Base-by-base conservation (phyloP, 768 basidiomycete genomes). In the Postia placenta region DNA sequence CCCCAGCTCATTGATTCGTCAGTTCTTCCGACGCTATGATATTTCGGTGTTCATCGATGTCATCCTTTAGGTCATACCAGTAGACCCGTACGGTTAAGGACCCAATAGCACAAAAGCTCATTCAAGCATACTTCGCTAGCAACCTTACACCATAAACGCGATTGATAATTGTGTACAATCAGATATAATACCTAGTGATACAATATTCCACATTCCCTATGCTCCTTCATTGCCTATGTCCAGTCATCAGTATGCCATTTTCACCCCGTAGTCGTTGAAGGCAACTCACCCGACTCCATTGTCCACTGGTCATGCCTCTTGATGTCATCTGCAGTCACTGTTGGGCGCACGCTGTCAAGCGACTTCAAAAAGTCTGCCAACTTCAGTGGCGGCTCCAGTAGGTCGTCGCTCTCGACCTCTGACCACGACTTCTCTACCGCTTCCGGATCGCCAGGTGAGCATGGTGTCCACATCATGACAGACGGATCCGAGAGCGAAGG, bases 361-460 rank as follows among this genome's bases (percentile, higher is more conserved):
- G 87, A 83, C 60, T 85, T 85, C 62, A 94, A 58, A 62, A 97
- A 97, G 64, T 96, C 93, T 9, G 68, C 72, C 26, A 90, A 46
- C 49, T 71, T 81, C 64, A 98, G 70, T 45, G 85, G 77, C 1
- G 96, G 95, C 64, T 98, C 95, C n/a, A 83, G 72, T 33, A 97
- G 71, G 63, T 96, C 90, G 47, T 97, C 88, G 2, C 86, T 84
- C 38, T 83, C 83, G 37, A 99, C 74, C 48, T 88, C 87, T 19
- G 87, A 79, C 95, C 95, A 97, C 4, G 81, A 71, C 73, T 86
- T 92, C 70, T 98, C 95, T 43, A 80, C 72, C 0, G 89, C 93
- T 0, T 80, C 80, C 0, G 81, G 74, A 56, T 94, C 92, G 7
- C 95, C 94, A 1, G 96, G 94, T 1, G 94, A 97, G 64, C 96